Evolutionary conservation across 768 basidiomycete species (phyloP).

Genomic region (Tylopilus sp.): DNA sequence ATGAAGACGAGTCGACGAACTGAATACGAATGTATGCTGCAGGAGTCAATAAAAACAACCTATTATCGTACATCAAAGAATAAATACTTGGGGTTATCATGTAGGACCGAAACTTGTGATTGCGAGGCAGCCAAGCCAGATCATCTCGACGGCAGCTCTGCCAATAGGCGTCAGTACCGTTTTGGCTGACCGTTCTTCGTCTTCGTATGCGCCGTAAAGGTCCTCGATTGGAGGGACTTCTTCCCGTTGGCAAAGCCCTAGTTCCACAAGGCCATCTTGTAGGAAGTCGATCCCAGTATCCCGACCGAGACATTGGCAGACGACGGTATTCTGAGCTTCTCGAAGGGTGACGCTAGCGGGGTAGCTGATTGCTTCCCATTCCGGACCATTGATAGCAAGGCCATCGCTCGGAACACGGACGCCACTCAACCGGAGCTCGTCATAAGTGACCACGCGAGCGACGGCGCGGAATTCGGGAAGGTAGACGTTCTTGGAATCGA

Average conservation of each 20-base stretch:
- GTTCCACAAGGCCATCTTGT: conserved; percentile 72
- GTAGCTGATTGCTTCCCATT: conserved; percentile 44
- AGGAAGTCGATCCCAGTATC: conserved; percentile 72
- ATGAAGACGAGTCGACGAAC: not conserved
- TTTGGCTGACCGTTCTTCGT: conserved; percentile 39
- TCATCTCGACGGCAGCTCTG: conserved; percentile 50
- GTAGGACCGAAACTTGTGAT: conserved; percentile 40
- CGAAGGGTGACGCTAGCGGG: conserved; percentile 25
- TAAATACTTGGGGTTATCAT: conserved; percentile 1
- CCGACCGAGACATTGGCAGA: conserved; percentile 61
- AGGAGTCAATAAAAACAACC: conserved; percentile 5
- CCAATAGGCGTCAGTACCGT: conserved; percentile 45
- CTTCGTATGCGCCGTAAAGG: conserved; percentile 4
- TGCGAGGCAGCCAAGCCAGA: conserved; percentile 53
- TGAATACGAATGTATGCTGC: not conserved
- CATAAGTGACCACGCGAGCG: conserved; percentile 69
- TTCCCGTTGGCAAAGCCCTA: conserved; percentile 57
- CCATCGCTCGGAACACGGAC: conserved; percentile 72
- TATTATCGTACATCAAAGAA: conserved; percentile 12
- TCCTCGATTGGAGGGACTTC: conserved; percentile 5
- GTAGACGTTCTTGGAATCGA: conserved; percentile 46
- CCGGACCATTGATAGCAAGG: conserved; percentile 62
- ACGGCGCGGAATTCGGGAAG: conserved; percentile 68
- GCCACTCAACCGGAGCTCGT: conserved; percentile 69
- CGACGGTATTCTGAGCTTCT: conserved; percentile 38